Evolutionary conservation across 345 rosid genomes (phyloP), one percentile per base, ranked within the genome.

Genomic region (Citrus cavaleriei): DNA sequence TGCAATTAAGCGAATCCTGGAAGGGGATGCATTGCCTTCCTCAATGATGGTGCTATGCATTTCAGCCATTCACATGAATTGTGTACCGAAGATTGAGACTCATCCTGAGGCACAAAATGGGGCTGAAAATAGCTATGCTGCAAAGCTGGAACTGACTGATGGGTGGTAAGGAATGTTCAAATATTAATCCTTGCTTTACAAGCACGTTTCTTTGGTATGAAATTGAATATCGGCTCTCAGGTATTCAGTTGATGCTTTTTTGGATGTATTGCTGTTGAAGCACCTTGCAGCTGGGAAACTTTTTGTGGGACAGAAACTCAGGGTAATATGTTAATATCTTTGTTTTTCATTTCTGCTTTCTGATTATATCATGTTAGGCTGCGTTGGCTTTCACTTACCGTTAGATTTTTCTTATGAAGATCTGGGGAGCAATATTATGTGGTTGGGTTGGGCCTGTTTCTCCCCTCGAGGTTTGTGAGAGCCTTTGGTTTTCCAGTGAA

Each of bases 361-460:
- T 70, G 77, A 35, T 57, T 34, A 28, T 18, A 65, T 63, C 4
- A 28, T 64, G 34, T 70, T 70, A 18, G 54, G 30, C 67, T 76
- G 57, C 0, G 38, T 68, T 51, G 22, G 49, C 68, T 77, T 72
- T 76, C 70, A 76, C 84, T 86, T 67, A 82, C 59, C 10, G 32
- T 80, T 80, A 69, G 73, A 60, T 75, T 67, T 88, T 63, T 88
- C 77, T 78, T 78, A 27, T 82, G 79, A 83, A 95, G 99, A 88
- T 93, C 70, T 90, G 93, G 83, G 97, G 98, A 79, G 98, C 99
- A 74, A 86, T 89, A 83, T 80, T 95, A 62, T 76, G 84, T 86
- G 97, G 98, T 64, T 95, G 97, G 95, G 88, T 64, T 83, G 89
- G 92, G 73, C 97, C 97, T 77, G 85, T 90, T 89, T 92, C 98